phyloP scores from a whole-genome alignment of 352 stramenopile species.

The Globisporangium orthogonon region DNA sequence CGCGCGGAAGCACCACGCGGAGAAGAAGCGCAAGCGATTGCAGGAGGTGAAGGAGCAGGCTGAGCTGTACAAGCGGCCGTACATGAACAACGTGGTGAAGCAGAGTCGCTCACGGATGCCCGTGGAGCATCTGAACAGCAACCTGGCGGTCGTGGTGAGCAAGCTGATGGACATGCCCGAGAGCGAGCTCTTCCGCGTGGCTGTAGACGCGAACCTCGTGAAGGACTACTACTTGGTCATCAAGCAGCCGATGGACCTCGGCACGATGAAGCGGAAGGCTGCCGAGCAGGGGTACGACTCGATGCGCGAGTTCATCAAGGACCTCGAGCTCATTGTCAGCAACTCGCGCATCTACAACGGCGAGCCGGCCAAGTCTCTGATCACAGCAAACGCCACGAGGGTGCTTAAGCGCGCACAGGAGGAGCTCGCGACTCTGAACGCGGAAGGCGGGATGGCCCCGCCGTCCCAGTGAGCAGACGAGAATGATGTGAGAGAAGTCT shows the following conservation, averaged over 20 bases:
- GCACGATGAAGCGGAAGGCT: conserved; percentile 62
- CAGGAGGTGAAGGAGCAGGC: conserved; percentile 68
- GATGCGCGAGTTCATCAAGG: conserved; percentile 83
- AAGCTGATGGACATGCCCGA: conserved; percentile 71
- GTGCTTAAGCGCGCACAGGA: conserved; percentile 72
- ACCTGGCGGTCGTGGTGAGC: conserved; percentile 53
- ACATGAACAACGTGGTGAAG: conserved; percentile 66
- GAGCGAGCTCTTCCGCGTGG: conserved; percentile 64
- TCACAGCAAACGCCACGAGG: conserved; percentile 75
- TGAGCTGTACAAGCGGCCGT: conserved; percentile 77
- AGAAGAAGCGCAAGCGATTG: conserved; percentile 80
- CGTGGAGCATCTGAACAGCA: conserved; percentile 63
- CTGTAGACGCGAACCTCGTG: conserved; percentile 56
- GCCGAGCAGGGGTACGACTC: conserved; percentile 63
- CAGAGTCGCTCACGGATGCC: conserved; percentile 72
- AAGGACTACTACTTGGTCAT: conserved; percentile 81
- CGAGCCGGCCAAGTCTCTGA: conserved; percentile 52
- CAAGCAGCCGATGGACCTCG: conserved; percentile 83
- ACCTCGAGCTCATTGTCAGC: conserved; percentile 81
- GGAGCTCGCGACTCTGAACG: conserved; percentile 39
- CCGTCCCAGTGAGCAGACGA: not conserved
- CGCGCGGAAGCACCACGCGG: conserved; percentile 62
- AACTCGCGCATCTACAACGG: conserved; percentile 84
- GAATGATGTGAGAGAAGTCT: not conserved
- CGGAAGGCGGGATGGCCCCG: not conserved